These are phyloP conservation scores for Candida insectorum DNA, from an alignment of 805 yeast genomes.

Conservation along the genomic window DNA sequence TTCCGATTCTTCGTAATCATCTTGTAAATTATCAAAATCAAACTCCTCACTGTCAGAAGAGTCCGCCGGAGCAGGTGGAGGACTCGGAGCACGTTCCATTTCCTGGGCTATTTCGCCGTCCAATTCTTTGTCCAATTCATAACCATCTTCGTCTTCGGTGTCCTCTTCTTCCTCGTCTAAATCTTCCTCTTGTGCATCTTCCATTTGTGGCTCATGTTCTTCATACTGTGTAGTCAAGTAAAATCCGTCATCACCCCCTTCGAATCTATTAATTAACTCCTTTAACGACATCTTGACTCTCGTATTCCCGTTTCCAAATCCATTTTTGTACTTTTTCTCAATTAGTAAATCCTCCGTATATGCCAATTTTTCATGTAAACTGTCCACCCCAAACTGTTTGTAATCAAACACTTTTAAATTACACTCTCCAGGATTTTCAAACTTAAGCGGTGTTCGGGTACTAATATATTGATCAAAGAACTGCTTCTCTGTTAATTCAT, in stretches of 20 bases:
- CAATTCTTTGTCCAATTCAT: constrained; percentile 15
- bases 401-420: constrained; percentile 29
- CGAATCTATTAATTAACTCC: constrained; percentile 44
- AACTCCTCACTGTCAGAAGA: constrained; percentile 12
- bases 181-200: constrained; percentile 10
- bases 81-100: constrained; percentile 1
- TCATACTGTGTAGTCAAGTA: constrained; percentile 74
- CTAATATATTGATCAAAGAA: constrained; percentile 41
- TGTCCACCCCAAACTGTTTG: constrained; percentile 26
- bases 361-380: constrained; percentile 34
- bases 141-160: constrained; percentile 12
- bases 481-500: constrained; percentile 1
- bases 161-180: constrained; percentile 14
- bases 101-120: constrained; percentile 14
- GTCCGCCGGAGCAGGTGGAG: constrained; percentile 1
- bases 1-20: constrained; percentile 45
- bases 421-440: constrained; percentile 16
- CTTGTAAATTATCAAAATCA: constrained; percentile 43
- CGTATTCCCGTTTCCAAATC: constrained; percentile 64
- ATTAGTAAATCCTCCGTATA: constrained; percentile 45
- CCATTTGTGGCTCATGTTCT: constrained; percentile 14
- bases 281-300: constrained; percentile 49
- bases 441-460: constrained; percentile 48
- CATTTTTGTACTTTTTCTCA: constrained; percentile 53
- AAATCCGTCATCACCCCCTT: constrained; percentile 36